Conservation (phyloP, 2,329 filamentous ascomycete species). For the Septoria linicola region DNA sequence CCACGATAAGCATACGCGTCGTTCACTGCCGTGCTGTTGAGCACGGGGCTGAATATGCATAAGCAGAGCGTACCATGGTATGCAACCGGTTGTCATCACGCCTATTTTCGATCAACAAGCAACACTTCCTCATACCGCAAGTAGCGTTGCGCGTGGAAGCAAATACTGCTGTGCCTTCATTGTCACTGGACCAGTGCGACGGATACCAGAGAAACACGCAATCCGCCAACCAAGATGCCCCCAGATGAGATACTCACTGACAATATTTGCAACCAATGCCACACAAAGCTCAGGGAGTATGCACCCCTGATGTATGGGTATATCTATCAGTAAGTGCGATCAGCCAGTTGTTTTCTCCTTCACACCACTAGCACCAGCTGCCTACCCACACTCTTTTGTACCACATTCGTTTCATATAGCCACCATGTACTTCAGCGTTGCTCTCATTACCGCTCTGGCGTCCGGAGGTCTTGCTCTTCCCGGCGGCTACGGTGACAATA, state of each 20-base stretch:
- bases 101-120: constrained; percentile 1
- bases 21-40: neutral
- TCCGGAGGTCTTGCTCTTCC: constrained; percentile 3
- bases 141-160: constrained; percentile 1
- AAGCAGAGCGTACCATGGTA: constrained; percentile 2
- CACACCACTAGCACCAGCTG: neutral
- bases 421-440: constrained; percentile 7
- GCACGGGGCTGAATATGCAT: neutral
- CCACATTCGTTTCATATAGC: neutral
- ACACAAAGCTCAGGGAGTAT: neutral
- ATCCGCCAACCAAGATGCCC: constrained; percentile 2
- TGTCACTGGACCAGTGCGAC: neutral
- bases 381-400: constrained; percentile 2
- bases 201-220: neutral
- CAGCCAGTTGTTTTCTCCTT: neutral
- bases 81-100: neutral
- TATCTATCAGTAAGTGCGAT: constrained; percentile 2
- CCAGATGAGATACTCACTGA: constrained; percentile 2
- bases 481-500: neutral
- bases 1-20: neutral
- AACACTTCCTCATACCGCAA: neutral
- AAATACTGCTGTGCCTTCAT: neutral
- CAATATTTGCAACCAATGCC: neutral
- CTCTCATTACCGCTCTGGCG: constrained; percentile 10
- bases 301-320: neutral